Percentiles rank a stretch among this genome's conserved stretches.
These are phyloP conservation scores for Lindgomyces ingoldianus DNA, from an alignment of 495 filamentous ascomycete species.

Conservation along the genomic window DNA sequence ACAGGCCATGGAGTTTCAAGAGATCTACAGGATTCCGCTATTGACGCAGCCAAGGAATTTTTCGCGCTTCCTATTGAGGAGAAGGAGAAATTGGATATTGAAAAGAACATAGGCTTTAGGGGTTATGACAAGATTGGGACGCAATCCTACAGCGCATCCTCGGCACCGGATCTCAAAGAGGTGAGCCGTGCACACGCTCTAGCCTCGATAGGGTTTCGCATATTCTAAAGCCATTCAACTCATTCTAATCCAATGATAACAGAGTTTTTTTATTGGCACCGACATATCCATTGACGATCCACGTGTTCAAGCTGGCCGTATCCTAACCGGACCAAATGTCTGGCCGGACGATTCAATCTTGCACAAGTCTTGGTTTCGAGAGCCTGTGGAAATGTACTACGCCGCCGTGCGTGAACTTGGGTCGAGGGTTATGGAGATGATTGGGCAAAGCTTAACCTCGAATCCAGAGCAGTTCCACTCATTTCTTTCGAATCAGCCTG, in stretches of 20 bases:
- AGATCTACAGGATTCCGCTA: constrained; percentile 35
- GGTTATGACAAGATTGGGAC: constrained; percentile 38
- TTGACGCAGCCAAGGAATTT: constrained; percentile 39
- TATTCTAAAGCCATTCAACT: background rate
- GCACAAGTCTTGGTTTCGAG: constrained; percentile 25
- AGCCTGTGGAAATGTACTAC: constrained; percentile 19
- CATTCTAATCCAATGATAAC: background rate
- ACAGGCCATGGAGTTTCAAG: constrained; percentile 39
- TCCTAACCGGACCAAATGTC: too few relatives aligned
- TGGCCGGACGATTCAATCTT: background rate
- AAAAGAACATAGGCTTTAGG: constrained; percentile 32
- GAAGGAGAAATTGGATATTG: constrained; percentile 41
- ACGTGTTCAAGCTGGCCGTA: constrained; percentile 33
- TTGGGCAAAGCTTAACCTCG: background rate
- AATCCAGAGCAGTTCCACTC: constrained; percentile 36
- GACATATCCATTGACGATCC: constrained; percentile 20
- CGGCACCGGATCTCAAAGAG: constrained; percentile 12
- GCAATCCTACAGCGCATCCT: background rate
- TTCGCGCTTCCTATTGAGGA: constrained; percentile 41
- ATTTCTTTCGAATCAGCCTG: constrained; percentile 35
- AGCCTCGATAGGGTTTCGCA: background rate
- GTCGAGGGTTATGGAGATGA: background rate
- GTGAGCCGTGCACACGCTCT: background rate
- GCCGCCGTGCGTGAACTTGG: background rate
- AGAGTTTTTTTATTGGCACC: constrained; percentile 35